Evolutionary conservation across 1,284 basidiomycete species (phyloP).

Genomic region (Earliella scabrosa): DNA sequence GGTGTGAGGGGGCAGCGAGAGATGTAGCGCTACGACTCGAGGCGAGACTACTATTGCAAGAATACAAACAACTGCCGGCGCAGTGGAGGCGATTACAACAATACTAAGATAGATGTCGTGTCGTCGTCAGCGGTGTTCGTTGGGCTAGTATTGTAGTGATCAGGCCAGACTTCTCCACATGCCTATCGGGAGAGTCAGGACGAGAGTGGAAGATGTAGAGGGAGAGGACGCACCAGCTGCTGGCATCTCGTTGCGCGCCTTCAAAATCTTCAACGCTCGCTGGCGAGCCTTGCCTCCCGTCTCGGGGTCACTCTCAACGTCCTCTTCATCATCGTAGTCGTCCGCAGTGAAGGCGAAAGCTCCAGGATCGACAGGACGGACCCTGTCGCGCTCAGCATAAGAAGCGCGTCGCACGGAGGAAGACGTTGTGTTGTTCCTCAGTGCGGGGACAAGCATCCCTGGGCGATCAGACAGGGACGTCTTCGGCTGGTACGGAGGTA

Average conservation of each 20-base stretch:
- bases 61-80: constrained; percentile 20
- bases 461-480: constrained; percentile 46
- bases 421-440: constrained; percentile 42
- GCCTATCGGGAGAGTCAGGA: constrained; percentile 15
- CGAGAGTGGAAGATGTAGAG: not conserved
- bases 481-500: constrained; percentile 60
- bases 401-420: constrained; percentile 57
- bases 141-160: constrained; percentile 9
- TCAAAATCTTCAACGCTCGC: constrained; percentile 67
- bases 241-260: constrained; percentile 44
- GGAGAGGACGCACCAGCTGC: constrained; percentile 29
- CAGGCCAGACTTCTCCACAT: constrained; percentile 80
- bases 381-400: constrained; percentile 70
- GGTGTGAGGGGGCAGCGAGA: not conserved
- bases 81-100: constrained; percentile 25
- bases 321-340: constrained; percentile 47
- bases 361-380: constrained; percentile 67
- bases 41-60: constrained; percentile 23
- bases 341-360: constrained; percentile 61
- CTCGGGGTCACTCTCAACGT: constrained; percentile 31
- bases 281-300: constrained; percentile 52
- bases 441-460: constrained; percentile 30
- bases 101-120: constrained; percentile 27
- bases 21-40: constrained; percentile 11
- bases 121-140: constrained; percentile 15